Percentiles rank a stretch among this genome's conserved stretches.
phyloP scores from a whole-genome alignment of 805 yeast genomes.

The Kregervanrija fluxuum region DNA sequence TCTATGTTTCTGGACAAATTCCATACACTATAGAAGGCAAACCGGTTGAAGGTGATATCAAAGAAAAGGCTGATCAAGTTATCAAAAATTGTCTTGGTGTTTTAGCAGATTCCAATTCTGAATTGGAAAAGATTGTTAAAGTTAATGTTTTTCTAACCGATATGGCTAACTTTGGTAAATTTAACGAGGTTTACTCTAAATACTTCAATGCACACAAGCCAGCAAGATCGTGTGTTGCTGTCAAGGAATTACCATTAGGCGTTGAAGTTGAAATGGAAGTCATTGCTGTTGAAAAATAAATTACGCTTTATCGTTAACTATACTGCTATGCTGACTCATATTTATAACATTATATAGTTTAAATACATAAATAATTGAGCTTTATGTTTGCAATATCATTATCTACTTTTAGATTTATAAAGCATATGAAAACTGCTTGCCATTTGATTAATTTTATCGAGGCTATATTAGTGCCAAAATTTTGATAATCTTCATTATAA shows the following conservation, averaged over 20 bases:
- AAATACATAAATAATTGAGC: background rate
- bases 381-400: background rate
- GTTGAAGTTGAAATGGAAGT: constrained; percentile 88
- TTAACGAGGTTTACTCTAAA: constrained; percentile 78
- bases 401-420: too few relatives aligned
- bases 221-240: constrained; percentile 98
- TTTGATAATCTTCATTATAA: too few relatives aligned
- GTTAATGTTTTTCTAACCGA: constrained; percentile 87
- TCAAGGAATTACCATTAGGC: constrained; percentile 81
- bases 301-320: background rate
- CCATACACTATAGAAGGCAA: constrained; percentile 81
- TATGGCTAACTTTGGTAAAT: constrained; percentile 75
- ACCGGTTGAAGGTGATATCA: constrained; percentile 68
- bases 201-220: constrained; percentile 78
- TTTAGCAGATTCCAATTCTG: constrained; percentile 78
- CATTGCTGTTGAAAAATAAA: constrained; percentile 64
- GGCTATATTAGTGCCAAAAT: too few relatives aligned
- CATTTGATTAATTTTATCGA: too few relatives aligned
- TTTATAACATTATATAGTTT: background rate
- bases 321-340: background rate
- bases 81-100: constrained; percentile 63
- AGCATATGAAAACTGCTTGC: too few relatives aligned
- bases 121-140: constrained; percentile 78
- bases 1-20: constrained; percentile 93
- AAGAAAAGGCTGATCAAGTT: constrained; percentile 72